A percentile compares a stretch with the other conserved stretches of the same genome.
These are phyloP conservation scores for Acacia pycnantha DNA, from an alignment of 331 rosid genomes.

Conservation along the genomic window DNA sequence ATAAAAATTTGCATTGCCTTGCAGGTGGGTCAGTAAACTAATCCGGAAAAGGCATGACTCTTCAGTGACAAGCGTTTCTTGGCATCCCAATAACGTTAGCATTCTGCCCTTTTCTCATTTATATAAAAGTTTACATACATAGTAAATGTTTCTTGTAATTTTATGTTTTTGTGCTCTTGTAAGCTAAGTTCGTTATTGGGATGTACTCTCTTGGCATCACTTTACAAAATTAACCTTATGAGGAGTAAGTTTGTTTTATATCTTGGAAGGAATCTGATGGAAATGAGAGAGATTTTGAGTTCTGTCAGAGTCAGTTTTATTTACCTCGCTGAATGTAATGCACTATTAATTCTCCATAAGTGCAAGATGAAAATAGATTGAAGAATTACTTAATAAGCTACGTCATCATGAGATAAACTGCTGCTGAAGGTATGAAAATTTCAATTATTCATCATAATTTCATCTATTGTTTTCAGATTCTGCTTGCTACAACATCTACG, in stretches of 20 bases:
- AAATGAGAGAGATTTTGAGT: neutral
- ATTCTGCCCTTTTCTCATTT: constrained; percentile 24
- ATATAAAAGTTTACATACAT: neutral
- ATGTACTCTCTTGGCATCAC: constrained; percentile 15
- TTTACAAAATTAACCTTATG: neutral
- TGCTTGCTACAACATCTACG: constrained; percentile 92
- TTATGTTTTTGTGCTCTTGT: neutral
- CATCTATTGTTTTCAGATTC: constrained; percentile 56
- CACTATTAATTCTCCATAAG: neutral
- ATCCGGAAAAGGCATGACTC: constrained; percentile 92
- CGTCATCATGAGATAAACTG: neutral
- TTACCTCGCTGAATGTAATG: neutral
- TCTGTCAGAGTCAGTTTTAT: neutral
- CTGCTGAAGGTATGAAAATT: neutral
- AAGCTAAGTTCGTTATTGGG: constrained; percentile 12
- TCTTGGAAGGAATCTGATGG: neutral
- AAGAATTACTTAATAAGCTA: neutral
- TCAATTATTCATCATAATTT: constrained; percentile 3
- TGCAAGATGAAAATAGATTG: neutral
- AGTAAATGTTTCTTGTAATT: neutral
- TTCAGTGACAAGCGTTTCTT: constrained; percentile 91
- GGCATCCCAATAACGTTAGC: constrained; percentile 95
- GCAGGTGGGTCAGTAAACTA: constrained; percentile 99
- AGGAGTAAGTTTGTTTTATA: neutral
- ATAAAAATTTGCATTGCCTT: constrained; percentile 25